Conservation (phyloP, 176 grass and related monocot species). For the Elymus sibiricus region DNA sequence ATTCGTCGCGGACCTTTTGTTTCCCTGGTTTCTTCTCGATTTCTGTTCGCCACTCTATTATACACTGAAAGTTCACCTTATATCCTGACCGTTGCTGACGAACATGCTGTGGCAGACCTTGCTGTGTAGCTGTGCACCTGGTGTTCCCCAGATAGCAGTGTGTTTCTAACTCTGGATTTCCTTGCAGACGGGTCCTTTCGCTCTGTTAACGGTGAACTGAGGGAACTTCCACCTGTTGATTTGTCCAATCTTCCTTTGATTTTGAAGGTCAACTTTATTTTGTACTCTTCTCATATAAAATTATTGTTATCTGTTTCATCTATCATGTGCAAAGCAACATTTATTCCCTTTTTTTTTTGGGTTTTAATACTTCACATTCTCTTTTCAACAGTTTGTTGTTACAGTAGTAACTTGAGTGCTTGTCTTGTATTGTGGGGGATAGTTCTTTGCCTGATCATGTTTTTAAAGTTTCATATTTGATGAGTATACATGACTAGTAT, state of each 20-base stretch:
- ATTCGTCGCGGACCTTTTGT: neutral
- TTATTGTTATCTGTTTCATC: conserved; percentile 14
- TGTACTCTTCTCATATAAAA: conserved; percentile 20
- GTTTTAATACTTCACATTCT: conserved; percentile 7
- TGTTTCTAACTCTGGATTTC: conserved; percentile 23
- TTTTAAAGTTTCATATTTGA: conserved; percentile 11
- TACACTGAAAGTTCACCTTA: neutral
- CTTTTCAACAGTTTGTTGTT: neutral
- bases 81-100: neutral
- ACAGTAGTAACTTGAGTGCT: conserved; percentile 29
- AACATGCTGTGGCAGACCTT: neutral
- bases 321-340: neutral
- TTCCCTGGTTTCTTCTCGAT: neutral
- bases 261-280: conserved; percentile 60
- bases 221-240: conserved; percentile 87
- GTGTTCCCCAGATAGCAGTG: neutral
- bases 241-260: conserved; percentile 90
- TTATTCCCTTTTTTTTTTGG: conserved; percentile 3
- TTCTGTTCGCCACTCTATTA: neutral
- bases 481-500: neutral
- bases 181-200: conserved; percentile 75
- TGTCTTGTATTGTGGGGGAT: neutral
- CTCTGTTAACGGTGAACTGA: conserved; percentile 69
- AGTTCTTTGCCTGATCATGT: conserved; percentile 22
- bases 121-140: neutral